Percentiles rank a stretch among this genome's conserved stretches.
These are phyloP conservation scores for Sugiyamaella smithiae DNA, from an alignment of 805 yeast species.

Conservation along the genomic window DNA sequence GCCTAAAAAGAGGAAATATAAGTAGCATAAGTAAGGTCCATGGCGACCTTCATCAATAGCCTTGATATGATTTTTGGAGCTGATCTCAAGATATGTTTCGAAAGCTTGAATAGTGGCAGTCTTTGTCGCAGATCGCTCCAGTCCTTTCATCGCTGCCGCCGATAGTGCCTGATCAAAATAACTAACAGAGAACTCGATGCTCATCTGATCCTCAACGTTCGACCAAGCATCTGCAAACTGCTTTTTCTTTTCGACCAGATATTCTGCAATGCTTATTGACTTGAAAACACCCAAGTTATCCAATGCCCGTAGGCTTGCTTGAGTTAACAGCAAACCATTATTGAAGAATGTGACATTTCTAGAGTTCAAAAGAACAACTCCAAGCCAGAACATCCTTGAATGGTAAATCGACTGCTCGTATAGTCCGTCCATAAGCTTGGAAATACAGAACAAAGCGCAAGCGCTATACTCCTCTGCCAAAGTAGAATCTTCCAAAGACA, in stretches of 20 bases:
- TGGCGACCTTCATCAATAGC: slow-evolving; percentile 4
- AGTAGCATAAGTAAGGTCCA: slow-evolving; percentile 25
- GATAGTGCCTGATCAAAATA: slow-evolving; percentile 26
- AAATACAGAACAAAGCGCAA: slow-evolving; percentile 44
- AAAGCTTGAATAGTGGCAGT: slow-evolving; percentile 23
- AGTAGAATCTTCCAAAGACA: slow-evolving; percentile 22
- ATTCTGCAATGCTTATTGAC: slow-evolving; percentile 16
- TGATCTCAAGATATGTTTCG: slow-evolving; percentile 26
- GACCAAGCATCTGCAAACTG: slow-evolving; percentile 21
- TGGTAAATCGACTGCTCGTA: slow-evolving; percentile 45
- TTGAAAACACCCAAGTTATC: slow-evolving; percentile 27
- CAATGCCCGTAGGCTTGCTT: slow-evolving; percentile 20
- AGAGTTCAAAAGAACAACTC: slow-evolving; percentile 20
- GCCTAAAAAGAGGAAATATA: slow-evolving; percentile 27
- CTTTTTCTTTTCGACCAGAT: slow-evolving; percentile 13
- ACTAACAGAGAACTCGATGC: slow-evolving; percentile 21
- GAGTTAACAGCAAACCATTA: slow-evolving; percentile 23
- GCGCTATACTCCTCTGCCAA: slow-evolving; percentile 37
- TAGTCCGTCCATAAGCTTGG: slow-evolving; percentile 50
- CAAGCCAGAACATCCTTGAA: slow-evolving; percentile 50
- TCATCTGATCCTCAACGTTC: slow-evolving; percentile 13
- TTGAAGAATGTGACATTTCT: slow-evolving; percentile 20
- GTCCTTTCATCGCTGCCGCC: slow-evolving; percentile 26
- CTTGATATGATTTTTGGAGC: slow-evolving; percentile 22
- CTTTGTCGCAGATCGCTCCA: slow-evolving; percentile 24